Evolutionary conservation across 2,329 filamentous ascomycete genomes (phyloP).

Genomic region (Fusarium mangiferae): DNA sequence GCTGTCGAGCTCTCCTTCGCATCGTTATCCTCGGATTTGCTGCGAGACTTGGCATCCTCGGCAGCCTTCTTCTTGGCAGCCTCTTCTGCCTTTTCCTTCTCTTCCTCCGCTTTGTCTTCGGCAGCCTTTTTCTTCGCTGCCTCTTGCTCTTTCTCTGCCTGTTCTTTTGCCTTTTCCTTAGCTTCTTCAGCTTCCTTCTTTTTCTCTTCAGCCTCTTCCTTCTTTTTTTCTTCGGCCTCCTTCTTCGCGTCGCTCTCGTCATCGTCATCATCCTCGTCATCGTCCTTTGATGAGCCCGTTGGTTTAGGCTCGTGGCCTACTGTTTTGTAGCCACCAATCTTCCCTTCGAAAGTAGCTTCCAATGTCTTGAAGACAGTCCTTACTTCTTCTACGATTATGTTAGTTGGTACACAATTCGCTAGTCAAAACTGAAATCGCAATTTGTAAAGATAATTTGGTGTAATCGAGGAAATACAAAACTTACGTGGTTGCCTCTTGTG

Average conservation of each 20-base stretch:
- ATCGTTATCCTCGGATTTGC: constrained; percentile 16
- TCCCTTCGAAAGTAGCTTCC: constrained; percentile 54
- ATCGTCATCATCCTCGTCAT: neutral
- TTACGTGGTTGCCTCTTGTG: constrained; percentile 30
- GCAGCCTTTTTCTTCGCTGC: constrained; percentile 18
- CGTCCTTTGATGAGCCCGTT: constrained; percentile 20
- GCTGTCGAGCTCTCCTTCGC: constrained; percentile 22
- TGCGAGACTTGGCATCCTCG: constrained; percentile 26
- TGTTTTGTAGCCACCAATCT: constrained; percentile 57
- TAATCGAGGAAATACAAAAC: neutral
- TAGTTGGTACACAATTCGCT: neutral
- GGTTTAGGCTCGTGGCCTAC: constrained; percentile 34
- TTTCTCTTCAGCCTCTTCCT: constrained; percentile 22
- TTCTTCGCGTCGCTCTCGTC: constrained; percentile 22
- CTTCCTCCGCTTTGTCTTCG: constrained; percentile 26
- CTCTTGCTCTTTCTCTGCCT: constrained; percentile 17
- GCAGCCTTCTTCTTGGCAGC: constrained; percentile 27
- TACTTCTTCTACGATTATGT: constrained; percentile 44
- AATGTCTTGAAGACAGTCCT: constrained; percentile 56
- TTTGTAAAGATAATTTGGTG: neutral
- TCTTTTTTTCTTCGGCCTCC: constrained; percentile 30
- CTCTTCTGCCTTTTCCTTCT: constrained; percentile 29
- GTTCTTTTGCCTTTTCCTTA: constrained; percentile 35
- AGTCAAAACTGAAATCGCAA: neutral
- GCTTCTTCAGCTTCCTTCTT: constrained; percentile 35